Evolutionary conservation across 345 rosid genomes (phyloP), one percentile per base, ranked within the genome.

Genomic region (Syzygium oleosum): DNA sequence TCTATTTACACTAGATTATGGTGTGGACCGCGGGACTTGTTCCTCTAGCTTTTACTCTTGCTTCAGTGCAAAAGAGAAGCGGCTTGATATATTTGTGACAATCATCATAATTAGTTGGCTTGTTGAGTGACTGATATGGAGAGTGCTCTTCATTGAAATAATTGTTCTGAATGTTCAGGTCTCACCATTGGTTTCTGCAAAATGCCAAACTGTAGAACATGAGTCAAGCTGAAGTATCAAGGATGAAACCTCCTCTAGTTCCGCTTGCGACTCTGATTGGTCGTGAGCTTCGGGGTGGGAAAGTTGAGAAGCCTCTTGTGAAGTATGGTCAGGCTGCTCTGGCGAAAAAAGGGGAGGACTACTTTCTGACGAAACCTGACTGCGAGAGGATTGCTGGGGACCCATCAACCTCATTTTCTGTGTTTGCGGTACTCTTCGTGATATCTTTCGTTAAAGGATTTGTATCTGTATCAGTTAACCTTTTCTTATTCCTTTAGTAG

Each of bases 321-420:
- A 98, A 95, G 93, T 96, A 93, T 91, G 99, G 99, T 84, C 99
- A 97, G 91, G 99, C 99, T 88, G 98, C 96, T 85, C 92, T 98
- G 86, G 99, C 99, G 21, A 98, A 95, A 94, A 98, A 98, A 90
- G 99, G 98, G 87, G 99, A 98, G 90, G 99, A 98, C 90, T 97
- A 95, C 92, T 98, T 97, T 90, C 90, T 98, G 90, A 91, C 95
- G 88, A 94, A 97, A 89, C 92, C 91, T 25, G 98, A 96, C 87
- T 95, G 97, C 89, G 93, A 92, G 91, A 94, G 99, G 91, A 89
- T 96, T 80, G 95, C 94, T 31, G 98, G 97, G 89, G 93, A 95
- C 90, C 90, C 94, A 3, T 95, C 98, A 9, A 93, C 99, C 1
- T 90, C 95, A 16, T 97, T 97, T 90, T 97, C 99, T n/a, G 97